Base-by-base conservation (phyloP, 1,284 basidiomycete genomes). In the Earliella scabrosa region DNA sequence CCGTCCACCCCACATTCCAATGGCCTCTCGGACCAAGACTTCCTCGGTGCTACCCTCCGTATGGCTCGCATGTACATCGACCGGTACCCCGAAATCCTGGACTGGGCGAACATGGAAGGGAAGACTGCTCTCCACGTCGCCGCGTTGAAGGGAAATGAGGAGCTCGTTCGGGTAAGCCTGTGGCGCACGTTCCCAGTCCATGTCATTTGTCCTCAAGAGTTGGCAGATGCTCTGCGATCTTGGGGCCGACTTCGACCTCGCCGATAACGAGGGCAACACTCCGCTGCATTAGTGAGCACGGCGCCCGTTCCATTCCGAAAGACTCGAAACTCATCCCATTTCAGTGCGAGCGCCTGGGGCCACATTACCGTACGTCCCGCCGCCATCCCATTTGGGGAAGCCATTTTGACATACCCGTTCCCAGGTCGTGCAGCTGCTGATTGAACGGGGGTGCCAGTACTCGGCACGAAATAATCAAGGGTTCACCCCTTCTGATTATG, bases 51-150 rank as follows among this genome's bases (percentile, higher is more conserved):
- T 20, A 83, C 85, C 24, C 74, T 93, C 46, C 82, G 90, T 18
- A 94, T 94, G 92, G 88, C 90, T 14, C 80, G 85, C 39, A 65
- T 90, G 55, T 94, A 94, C 69, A 87, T 84, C 68, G 90, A 93
- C 67, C 88, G 88, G 18, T 93, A 90, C 72, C 82, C 90, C 0
- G 89, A 90, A 71, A 86, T 93, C 44, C 77, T 96, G 45, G 93
- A 97, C 71, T 97, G 94, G 93, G 88, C 88, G 34, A 96, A 97
- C 71, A 76, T 82, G 8, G 85, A 90, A 39, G 95, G 95, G 20
- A 95, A 89, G 73, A 97, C 96, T 0, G 90, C 95, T 1, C 76
- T 98, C 6, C 95, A 98, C 72, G 79, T 92, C 52, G 93, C 95
- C 2, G 86, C 95, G 45, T 78, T 94, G 63, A 92, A 90, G 58